These are phyloP conservation scores for Penicillium decumbens DNA, from an alignment of 2,329 filamentous ascomycete genomes.

Conservation along the genomic window DNA sequence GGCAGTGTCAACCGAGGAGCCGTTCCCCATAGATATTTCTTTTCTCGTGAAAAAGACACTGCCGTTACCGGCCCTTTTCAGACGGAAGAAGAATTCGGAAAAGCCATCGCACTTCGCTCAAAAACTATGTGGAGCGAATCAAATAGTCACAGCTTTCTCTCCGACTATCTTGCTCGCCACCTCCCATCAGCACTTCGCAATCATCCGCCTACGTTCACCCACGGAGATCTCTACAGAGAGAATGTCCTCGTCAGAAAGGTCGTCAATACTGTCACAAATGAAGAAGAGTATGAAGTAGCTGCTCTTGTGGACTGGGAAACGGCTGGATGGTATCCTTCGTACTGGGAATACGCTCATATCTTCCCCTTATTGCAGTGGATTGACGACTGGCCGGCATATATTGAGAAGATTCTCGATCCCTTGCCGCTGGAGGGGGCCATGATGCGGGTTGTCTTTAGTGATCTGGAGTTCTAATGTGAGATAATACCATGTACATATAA, in stretches of 20 bases:
- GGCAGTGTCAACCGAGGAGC: constrained; percentile 18
- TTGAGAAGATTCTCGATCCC: constrained; percentile 24
- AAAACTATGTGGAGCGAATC: constrained; percentile 14
- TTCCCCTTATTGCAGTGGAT: constrained; percentile 21
- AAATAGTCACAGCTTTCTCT: constrained; percentile 15
- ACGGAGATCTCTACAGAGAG: constrained; percentile 24
- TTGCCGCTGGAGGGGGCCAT: constrained; percentile 16
- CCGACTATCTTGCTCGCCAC: constrained; percentile 19
- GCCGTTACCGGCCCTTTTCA: constrained; percentile 16
- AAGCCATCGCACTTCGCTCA: constrained; percentile 16
- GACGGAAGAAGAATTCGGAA: constrained; percentile 20
- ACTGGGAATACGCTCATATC: constrained; percentile 26
- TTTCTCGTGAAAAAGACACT: constrained; percentile 12
- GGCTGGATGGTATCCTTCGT: constrained; percentile 27
- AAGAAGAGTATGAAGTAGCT: constrained; percentile 16
- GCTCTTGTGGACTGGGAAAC: constrained; percentile 26
- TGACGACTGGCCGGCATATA: constrained; percentile 24
- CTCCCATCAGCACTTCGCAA: constrained; percentile 16
- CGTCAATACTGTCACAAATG: constrained; percentile 8
- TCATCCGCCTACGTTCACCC: constrained; percentile 22
- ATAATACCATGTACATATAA: neutral
- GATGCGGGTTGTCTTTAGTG: constrained; percentile 19
- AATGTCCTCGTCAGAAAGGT: constrained; percentile 18
- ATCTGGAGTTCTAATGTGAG: constrained; percentile 19
- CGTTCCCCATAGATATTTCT: constrained; percentile 22